A percentile compares a stretch with the other conserved stretches of the same genome.
Evolutionary conservation across 345 rosid genomes (phyloP).

Genomic region (Diplotaxis tenuifolia): DNA sequence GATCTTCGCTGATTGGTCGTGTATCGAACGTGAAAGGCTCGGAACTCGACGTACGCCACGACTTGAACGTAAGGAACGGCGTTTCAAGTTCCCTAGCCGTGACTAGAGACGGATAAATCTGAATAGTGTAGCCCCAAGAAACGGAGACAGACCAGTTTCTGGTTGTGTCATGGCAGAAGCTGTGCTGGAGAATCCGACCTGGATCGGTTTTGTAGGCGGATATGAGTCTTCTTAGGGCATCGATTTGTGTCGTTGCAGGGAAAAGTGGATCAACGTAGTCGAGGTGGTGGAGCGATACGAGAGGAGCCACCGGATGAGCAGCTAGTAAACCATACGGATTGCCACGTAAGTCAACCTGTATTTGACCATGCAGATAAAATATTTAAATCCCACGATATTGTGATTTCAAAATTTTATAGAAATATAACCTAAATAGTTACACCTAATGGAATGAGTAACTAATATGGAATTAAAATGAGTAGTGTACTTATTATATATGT

Average conservation of each 20-base stretch:
- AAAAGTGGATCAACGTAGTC: conserved; percentile 64
- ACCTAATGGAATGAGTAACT: background rate
- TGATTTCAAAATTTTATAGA: background rate
- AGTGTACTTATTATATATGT: background rate
- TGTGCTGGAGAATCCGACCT: conserved; percentile 66
- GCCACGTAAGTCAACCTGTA: conserved; percentile 77
- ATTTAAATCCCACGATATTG: background rate
- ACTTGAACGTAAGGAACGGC: conserved; percentile 54
- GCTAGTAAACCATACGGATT: conserved; percentile 73
- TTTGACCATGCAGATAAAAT: background rate
- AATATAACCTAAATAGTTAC: background rate
- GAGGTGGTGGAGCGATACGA: conserved; percentile 83
- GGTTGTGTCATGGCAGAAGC: conserved; percentile 62
- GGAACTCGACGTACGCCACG: conserved; percentile 65
- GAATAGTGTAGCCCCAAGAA: conserved; percentile 87
- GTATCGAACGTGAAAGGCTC: conserved; percentile 78
- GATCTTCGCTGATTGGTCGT: conserved; percentile 47
- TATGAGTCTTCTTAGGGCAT: conserved; percentile 52
- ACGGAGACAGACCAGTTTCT: conserved; percentile 73
- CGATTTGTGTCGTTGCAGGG: conserved; percentile 46
- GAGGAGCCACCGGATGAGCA: conserved; percentile 83
- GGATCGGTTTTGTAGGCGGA: conserved; percentile 57
- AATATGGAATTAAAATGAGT: background rate
- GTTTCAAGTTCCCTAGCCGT: conserved; percentile 65
- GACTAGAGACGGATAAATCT: conserved; percentile 54